A percentile compares a stretch with the other conserved stretches of the same genome.
phyloP scores from a whole-genome alignment of 805 yeast genomes.

The Candida insectorum region DNA sequence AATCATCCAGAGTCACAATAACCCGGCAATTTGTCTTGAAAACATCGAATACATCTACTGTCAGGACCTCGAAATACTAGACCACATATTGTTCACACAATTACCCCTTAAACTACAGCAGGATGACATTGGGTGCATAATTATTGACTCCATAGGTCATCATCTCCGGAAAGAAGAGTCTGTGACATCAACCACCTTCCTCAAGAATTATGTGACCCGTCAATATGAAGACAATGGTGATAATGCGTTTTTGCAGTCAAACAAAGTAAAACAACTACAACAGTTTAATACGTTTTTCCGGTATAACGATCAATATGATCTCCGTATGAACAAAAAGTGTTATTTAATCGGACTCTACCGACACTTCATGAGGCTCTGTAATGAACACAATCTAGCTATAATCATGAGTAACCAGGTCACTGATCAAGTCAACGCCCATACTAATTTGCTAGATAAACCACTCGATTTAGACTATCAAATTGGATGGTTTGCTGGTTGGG shows the following conservation, averaged over 20 bases:
- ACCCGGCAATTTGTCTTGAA: constrained; percentile 18
- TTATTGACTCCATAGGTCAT: constrained; percentile 82
- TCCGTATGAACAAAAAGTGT: constrained; percentile 36
- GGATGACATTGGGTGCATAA: constrained; percentile 37
- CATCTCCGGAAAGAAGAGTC: constrained; percentile 62
- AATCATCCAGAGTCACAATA: constrained; percentile 15
- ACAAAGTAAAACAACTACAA: constrained; percentile 15
- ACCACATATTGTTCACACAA: constrained; percentile 67
- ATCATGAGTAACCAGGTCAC: constrained; percentile 80
- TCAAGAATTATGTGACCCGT: constrained; percentile 19
- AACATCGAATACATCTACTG: constrained; percentile 49
- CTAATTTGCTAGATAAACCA: too few species aligned
- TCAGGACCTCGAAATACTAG: constrained; percentile 67
- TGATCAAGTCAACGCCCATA: constrained; percentile 45
- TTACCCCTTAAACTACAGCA: constrained; percentile 46
- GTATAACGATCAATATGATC: constrained; percentile 20
- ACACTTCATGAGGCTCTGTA: constrained; percentile 49
- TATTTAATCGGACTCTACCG: constrained; percentile 43
- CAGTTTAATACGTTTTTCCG: constrained; percentile 20
- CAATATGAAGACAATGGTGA: constrained; percentile 12
- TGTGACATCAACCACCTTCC: constrained; percentile 33
- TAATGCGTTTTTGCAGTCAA: constrained; percentile 2
- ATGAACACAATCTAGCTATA: constrained; percentile 50
- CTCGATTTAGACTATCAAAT: constrained; percentile 58
- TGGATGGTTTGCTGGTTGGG: constrained; percentile 79